Base-by-base conservation (phyloP, 2,329 filamentous ascomycete species). In the Raffaelea albimanens region DNA sequence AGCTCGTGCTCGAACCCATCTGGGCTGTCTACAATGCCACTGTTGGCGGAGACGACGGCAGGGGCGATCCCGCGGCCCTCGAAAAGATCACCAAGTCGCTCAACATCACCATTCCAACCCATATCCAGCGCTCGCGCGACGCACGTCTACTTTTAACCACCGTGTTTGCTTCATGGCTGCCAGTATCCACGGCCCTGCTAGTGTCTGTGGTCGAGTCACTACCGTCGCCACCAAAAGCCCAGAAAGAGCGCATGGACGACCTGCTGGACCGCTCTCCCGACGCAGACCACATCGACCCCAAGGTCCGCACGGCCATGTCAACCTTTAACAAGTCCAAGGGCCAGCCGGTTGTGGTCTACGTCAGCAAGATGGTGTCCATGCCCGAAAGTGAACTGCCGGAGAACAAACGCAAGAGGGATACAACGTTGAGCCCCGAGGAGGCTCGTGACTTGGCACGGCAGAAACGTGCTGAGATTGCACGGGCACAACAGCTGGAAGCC, bases 331-430 rank as follows among this genome's bases (percentile, higher is more conserved):
- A 78, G 3, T 74, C 73, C 0, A 72, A 77, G 36, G 73, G 81
- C 0, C 84, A 85, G 49, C 90, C 91, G 0, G 81, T 95, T 0
- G 87, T 98, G 2, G 91, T 87, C 9, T 98, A 95, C 55, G 87
- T 98, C 51, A 97, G 91, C 67, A 98, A 98, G 63, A 96, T 98
- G 89, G 87, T 97, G 2, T 93, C 93, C 0, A 76, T 98, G 13
- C 91, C 89, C 0, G 87, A 94, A 59, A 96, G 87, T 63, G 91
- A 98, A 57, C 71, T 98, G 5, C 86, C 87, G 0, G 80, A 91
- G 45, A 95, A 95, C 63, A 94, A 85, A 63, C 76, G 87, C 13
- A 16, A 38, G 11, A 75, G 80, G 16, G 64, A 67, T 16, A 83
- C 83, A 1, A 81, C 82, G 40, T 75, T 97, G 59, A 95, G 80